Percentiles rank a stretch among this genome's conserved stretches.
Conservation (phyloP, 192 early-diverging fungal species). For the Coemansia sp. region DNA sequence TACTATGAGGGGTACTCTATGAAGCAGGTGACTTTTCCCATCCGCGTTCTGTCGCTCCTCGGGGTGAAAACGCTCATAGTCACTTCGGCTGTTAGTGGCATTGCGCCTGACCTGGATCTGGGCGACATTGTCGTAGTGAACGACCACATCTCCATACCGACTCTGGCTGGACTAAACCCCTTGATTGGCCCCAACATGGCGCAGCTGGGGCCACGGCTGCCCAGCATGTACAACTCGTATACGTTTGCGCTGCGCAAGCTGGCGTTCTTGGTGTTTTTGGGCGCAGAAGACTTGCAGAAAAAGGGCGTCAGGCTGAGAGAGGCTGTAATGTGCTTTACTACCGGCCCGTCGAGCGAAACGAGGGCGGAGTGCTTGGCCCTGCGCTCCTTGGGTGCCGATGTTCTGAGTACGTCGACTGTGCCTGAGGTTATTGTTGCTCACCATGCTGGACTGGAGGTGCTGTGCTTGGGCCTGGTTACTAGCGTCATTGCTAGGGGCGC, state of each 20-base stretch:
- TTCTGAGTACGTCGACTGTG: conserved; percentile 85
- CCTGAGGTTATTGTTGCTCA: conserved; percentile 87
- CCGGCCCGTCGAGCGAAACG: conserved; percentile 93
- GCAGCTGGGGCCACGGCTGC: conserved; percentile 83
- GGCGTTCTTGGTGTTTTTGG: conserved; percentile 54
- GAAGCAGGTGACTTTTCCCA: conserved; percentile 76
- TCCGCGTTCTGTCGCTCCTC: conserved; percentile 81
- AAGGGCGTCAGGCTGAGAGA: conserved; percentile 61
- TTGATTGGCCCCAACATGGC: conserved; percentile 82
- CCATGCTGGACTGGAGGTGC: conserved; percentile 76
- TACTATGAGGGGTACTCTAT: conserved; percentile 86
- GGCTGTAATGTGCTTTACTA: conserved; percentile 77
- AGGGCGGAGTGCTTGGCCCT: conserved; percentile 78
- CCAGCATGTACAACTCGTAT: conserved; percentile 82
- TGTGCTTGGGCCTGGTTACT: conserved; percentile 80
- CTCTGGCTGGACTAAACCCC: conserved; percentile 71
- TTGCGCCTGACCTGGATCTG: conserved; percentile 72
- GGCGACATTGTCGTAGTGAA: conserved; percentile 81
- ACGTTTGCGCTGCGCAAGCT: conserved; percentile 70
- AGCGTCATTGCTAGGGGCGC: conserved; percentile 56
- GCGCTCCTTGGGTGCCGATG: conserved; percentile 68
- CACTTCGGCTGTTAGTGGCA: conserved; percentile 83
- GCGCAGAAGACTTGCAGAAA: conserved; percentile 26
- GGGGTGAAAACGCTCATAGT: conserved; percentile 75
- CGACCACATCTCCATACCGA: conserved; percentile 78